A percentile compares a stretch with the other conserved stretches of the same genome.
phyloP scores from a whole-genome alignment of 139 green algal species.

The Nannochloris sp. region DNA sequence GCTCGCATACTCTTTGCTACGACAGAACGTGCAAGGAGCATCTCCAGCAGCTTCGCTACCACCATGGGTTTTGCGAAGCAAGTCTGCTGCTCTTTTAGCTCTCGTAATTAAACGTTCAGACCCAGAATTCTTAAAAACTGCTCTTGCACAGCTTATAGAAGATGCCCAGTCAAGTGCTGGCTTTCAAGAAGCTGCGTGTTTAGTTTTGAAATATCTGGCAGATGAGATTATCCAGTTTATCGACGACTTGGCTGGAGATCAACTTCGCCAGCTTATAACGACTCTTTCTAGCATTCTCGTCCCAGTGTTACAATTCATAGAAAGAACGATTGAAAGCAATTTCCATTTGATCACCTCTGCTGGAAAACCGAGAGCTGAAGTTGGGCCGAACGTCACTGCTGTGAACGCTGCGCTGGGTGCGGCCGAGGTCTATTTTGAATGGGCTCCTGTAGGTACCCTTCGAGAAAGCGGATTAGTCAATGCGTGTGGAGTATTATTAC shows the following conservation, averaged over 20 bases:
- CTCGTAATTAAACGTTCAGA: slow-evolving; percentile 62
- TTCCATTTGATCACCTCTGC: slow-evolving; percentile 16
- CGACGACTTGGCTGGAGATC: slow-evolving; percentile 34
- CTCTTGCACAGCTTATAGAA: slow-evolving; percentile 59
- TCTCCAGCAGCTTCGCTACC: slow-evolving; percentile 22
- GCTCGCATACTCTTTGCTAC: slow-evolving; percentile 28
- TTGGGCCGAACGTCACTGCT: slow-evolving; percentile 30
- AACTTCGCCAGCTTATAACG: slow-evolving; percentile 50
- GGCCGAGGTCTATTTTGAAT: slow-evolving; percentile 47
- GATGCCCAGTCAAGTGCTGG: slow-evolving; percentile 31
- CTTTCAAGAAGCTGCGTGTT: slow-evolving; percentile 38
- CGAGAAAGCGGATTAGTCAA: slow-evolving; percentile 40
- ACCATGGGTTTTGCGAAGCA: slow-evolving; percentile 50
- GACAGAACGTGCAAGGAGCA: neutral
- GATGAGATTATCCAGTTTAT: slow-evolving; percentile 65
- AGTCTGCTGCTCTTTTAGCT: slow-evolving; percentile 63
- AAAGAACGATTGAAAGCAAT: slow-evolving; percentile 27
- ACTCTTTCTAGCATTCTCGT: slow-evolving; percentile 40
- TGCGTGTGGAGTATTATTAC: slow-evolving; percentile 54
- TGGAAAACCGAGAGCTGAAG: slow-evolving; percentile 7
- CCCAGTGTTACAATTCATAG: slow-evolving; percentile 56
- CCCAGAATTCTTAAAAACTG: slow-evolving; percentile 28
- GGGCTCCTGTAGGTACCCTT: slow-evolving; percentile 55
- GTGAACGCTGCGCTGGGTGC: slow-evolving; percentile 47
- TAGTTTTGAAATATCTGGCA: slow-evolving; percentile 64